A percentile compares a stretch with the other conserved stretches of the same genome.
Evolutionary conservation across 495 filamentous ascomycete species (phyloP).

Genomic region (Cercophora scortea): DNA sequence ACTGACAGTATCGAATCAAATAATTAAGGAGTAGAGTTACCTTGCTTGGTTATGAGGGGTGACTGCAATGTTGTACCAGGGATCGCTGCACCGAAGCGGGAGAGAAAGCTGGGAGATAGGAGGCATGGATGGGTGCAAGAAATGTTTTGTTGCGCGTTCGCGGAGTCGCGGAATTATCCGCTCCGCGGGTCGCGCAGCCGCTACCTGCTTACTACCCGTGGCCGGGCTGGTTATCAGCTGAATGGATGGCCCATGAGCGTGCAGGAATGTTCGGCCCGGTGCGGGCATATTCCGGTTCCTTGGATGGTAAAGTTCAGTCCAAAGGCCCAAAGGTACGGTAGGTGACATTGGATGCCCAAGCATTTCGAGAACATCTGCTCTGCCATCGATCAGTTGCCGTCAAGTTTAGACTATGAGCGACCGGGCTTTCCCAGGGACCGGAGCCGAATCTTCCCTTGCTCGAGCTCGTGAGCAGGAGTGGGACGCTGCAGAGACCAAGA

Average conservation of each 20-base stretch:
- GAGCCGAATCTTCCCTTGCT: too few relatives aligned
- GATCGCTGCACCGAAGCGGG: not conserved
- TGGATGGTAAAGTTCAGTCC: not conserved
- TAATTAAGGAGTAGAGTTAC: not conserved
- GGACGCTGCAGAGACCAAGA: too few relatives aligned
- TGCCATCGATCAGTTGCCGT: too few relatives aligned
- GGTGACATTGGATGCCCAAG: not conserved
- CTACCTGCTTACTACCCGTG: too few relatives aligned
- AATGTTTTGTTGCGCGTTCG: not conserved
- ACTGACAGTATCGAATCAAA: not conserved
- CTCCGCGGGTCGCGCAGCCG: too few relatives aligned
- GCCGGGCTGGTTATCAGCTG: too few relatives aligned
- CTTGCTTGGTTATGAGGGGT: not conserved
- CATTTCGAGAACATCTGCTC: not conserved
- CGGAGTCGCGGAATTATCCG: not conserved
- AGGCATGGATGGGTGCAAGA: not conserved
- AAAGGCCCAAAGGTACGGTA: not conserved
- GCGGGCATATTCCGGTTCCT: not conserved
- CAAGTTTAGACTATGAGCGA: too few relatives aligned
- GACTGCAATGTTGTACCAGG: not conserved
- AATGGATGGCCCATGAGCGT: too few relatives aligned
- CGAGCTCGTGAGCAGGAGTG: too few relatives aligned
- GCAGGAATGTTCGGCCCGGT: not conserved
- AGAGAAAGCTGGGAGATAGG: not conserved
- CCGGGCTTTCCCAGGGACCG: too few relatives aligned